Base-by-base conservation (phyloP, 2,329 filamentous ascomycete genomes). In the Ascochyta pisi region DNA sequence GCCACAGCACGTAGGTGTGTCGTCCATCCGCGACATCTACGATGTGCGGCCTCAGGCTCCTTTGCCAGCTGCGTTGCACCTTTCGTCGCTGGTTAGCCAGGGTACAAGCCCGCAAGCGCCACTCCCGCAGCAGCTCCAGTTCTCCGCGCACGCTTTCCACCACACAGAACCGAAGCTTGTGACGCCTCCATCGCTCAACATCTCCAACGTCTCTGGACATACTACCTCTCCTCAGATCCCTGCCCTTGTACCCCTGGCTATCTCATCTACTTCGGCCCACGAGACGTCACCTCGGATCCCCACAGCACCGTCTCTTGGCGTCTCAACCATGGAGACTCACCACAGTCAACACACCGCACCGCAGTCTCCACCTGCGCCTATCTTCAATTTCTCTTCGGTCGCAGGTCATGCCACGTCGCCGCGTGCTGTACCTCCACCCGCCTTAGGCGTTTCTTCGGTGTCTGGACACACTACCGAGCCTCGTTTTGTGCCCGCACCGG, bases 1-100 rank as follows among this genome's bases (percentile, higher is more conserved):
- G 54, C 78, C 78, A 26, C 70, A 75, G 47, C 61, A 61, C 22
- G 60, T 66, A 15, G 50, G 52, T 34, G 52, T 69, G 35, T 74
- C 74, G 7, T 65, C 67, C 6, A 59, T 77, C 23, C 63, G 64
- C 27, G 67, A 64, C 19, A 69, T 72, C 49, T 59, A 68, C 19
- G 38, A 56, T 48, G 73, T 70, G 40, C 54, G 61, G 33, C 62
- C 66, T n/a, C 63, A 66, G 45, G 64, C 58, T 31, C 57, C 67
- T 40, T 38, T 29, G 19, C 55, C 58, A 38, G 37, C 62, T 31
- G 47, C 49, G 23, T 56, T 67, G 27, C 52, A 63, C 31, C 45
- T 70, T 16, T 74, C 74, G 26, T 65, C 65, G 15, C 52, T 76
- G 16, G 62, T 63, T 15, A 62, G 66, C 22, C 67, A 73, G 34